Conservation (phyloP, 2,329 filamentous ascomycete species). For the Ascomycota sp. region DNA sequence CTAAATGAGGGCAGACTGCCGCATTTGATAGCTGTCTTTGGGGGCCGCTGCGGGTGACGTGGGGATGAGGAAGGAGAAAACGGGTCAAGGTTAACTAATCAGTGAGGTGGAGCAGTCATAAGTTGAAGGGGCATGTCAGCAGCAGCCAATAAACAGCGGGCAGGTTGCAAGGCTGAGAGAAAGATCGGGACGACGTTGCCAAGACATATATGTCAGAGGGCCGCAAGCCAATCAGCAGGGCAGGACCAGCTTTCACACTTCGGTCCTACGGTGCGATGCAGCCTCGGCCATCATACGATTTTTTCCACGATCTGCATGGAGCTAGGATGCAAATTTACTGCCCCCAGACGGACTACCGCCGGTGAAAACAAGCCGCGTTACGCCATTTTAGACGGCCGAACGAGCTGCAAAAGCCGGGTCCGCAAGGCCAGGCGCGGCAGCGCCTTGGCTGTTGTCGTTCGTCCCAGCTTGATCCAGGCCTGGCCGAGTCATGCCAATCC, state of each 20-base stretch:
- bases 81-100: no score
- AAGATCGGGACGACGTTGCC: no score
- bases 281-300: constrained; percentile 20
- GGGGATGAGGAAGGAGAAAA: no score
- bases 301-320: constrained; percentile 5
- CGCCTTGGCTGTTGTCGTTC: not conserved
- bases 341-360: constrained; percentile 1
- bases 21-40: no score
- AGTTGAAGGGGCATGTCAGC: no score
- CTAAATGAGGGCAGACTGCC: no score
- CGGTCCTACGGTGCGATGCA: constrained; percentile 4
- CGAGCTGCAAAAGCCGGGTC: not conserved
- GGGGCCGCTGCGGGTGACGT: no score
- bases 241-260: not conserved
- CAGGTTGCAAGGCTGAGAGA: no score
- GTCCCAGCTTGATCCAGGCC: not conserved
- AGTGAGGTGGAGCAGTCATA: no score
- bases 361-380: constrained; percentile 3
- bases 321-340: constrained; percentile 2
- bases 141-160: no score
- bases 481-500: not conserved
- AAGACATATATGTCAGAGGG: no score
- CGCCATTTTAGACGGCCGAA: constrained; percentile 3
- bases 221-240: no score
- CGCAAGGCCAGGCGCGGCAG: not conserved